Evolutionary conservation across 2,329 filamentous ascomycete species (phyloP), one percentile per base, ranked within the genome.

Genomic region (Sporothrix protearum): DNA sequence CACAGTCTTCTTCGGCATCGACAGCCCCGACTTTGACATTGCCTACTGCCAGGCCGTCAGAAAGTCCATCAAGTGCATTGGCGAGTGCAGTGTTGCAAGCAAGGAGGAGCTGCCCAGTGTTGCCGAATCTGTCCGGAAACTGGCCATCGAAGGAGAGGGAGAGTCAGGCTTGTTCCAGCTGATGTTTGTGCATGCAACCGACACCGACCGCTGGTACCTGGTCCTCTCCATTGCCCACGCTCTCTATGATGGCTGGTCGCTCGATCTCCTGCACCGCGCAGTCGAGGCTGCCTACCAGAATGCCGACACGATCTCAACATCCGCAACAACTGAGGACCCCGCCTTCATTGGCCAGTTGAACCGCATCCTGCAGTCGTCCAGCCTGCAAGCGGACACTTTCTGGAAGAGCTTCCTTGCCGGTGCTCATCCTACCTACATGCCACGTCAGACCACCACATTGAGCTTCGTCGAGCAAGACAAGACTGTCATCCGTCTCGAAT

Each of bases 191-290:
- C 76, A 73, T 6, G 77, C 79, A 0, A 5, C 30, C 2, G n/a
- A 57, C 9, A 80, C 73, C 2, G 75, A 72, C 16, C 77, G 76
- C 47, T 79, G 72, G 3, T 87, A 85, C 71, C 74, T 90, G 1
- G 77, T 90, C 4, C 78, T 97, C 0, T 94, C 93, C 0, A 89
- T 97, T 51, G 87, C 94, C 0, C 94, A 97, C 80, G 93, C 94
- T 1, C 84, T 97, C 25, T 97, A 97, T 75, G 94, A 97, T 77
- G 94, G 94, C 0, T 94, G 90, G 87, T 97, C 94, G 2, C 85
- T 97, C 14, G 83, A 84, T 3, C 81, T 96, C 19, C 80, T 97
- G 1, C 93, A 96, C 76, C 82, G 85, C 57, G 89, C 96, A 76
- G 85, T 97, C 0, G 80, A 84, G 19, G 82, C 80, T n/a, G 88